These are phyloP conservation scores for Maudiozyma pseudohumilis DNA, from an alignment of 805 yeast species.

Conservation along the genomic window DNA sequence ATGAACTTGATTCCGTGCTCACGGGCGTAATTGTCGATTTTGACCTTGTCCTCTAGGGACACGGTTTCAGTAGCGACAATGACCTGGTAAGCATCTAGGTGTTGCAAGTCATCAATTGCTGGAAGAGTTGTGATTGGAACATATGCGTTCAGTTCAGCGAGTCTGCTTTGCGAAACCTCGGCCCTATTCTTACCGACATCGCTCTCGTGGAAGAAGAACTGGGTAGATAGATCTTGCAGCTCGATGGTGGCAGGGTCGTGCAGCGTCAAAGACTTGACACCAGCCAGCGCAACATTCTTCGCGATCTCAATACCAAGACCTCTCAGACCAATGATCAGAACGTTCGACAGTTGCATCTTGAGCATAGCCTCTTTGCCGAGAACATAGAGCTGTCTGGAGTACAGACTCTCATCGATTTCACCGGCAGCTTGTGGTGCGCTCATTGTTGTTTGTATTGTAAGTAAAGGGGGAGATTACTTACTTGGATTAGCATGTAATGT, in stretches of 20 bases:
- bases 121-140: slow-evolving; percentile 70
- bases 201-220: slow-evolving; percentile 61
- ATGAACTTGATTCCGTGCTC: slow-evolving; percentile 66
- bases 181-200: slow-evolving; percentile 82
- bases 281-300: slow-evolving; percentile 92
- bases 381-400: slow-evolving; percentile 94
- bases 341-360: slow-evolving; percentile 88
- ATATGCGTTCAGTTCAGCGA: slow-evolving; percentile 79
- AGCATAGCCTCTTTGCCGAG: slow-evolving; percentile 97
- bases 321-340: slow-evolving; percentile 78
- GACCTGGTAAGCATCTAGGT: slow-evolving; percentile 56
- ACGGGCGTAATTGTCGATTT: slow-evolving; percentile 69
- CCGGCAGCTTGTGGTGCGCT: too few relatives aligned
- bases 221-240: slow-evolving; percentile 73
- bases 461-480: too few relatives aligned
- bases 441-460: too few relatives aligned
- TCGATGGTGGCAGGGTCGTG: slow-evolving; percentile 70
- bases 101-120: slow-evolving; percentile 41
- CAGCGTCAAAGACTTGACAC: slow-evolving; percentile 82
- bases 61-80: slow-evolving; percentile 69
- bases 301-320: slow-evolving; percentile 96
- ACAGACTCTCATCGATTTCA: slow-evolving; percentile 83
- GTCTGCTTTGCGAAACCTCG: slow-evolving; percentile 48
- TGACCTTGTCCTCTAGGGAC: slow-evolving; percentile 61
- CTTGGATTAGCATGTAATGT: too few relatives aligned